Base-by-base conservation (phyloP, 768 basidiomycete species). In the Suillus discolor region DNA sequence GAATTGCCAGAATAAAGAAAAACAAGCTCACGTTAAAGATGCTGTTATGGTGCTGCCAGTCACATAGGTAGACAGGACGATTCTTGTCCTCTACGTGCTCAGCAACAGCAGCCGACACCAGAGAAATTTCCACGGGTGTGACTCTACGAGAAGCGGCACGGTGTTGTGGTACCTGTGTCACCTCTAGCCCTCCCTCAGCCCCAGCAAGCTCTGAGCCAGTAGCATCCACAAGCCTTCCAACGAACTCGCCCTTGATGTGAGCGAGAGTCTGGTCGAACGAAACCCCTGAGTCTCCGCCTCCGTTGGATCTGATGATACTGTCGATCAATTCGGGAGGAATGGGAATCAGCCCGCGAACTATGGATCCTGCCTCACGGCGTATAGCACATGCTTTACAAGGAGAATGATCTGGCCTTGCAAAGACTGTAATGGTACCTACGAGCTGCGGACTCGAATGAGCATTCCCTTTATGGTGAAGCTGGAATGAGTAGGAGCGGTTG, bases 281-380 rank as follows among this genome's bases (percentile, higher is more conserved):
- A 55, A 60, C 42, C 59, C 39, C 25, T n/a, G 60, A n/a, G 1
- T 38, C 18, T 5, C 60, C 62, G 15, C 62, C 42, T 36, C 55
- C 64, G 39, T 60, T 68, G 18, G 65, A 57, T 15, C 70, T 65
- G 25, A 75, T 62, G 63, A 74, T 66, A 0, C 71, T 69, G 41
- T 73, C 63, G 62, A 76, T 63, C 57, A 76, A 5, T 36, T 63
- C 18, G 39, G 65, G n/a, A 3, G 73, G 68, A 18, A 75, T 66
- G 51, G 66, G 64, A 62, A 75, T 77, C 25, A 75, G 64, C 6
- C 75, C 74, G 34, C 69, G 70, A 38, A 77, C 41, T 3, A 75
- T 7, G 0, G 74, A 45, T 20, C 62, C 64, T 0, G 53, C 55
- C 8, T 61, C 63, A n/a, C 74, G 72, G 15, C 74, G 70, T 9